Conservation (phyloP, 768 basidiomycete genomes). For the Termitomyces sp. region DNA sequence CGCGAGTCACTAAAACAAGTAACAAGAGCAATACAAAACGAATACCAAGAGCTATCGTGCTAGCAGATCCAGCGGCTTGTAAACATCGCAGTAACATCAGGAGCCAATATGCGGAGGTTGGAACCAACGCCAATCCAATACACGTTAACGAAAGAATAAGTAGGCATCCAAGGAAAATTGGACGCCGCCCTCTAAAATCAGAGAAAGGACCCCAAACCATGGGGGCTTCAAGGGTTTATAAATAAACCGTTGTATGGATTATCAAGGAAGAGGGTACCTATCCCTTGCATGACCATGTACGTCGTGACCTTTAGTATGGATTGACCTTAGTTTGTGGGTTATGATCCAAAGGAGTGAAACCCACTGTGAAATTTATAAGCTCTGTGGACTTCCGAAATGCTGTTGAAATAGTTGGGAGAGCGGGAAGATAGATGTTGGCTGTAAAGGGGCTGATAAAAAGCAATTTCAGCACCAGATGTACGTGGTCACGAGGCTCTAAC, state of each 20-base stretch:
- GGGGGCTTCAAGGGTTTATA: slow-evolving; percentile 36
- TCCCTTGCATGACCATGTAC: slow-evolving; percentile 67
- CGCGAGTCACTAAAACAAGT: background rate
- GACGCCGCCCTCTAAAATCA: slow-evolving; percentile 61
- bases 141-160: slow-evolving; percentile 62
- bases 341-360: slow-evolving; percentile 19
- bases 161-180: slow-evolving; percentile 60
- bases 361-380: slow-evolving; percentile 73
- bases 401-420: slow-evolving; percentile 61
- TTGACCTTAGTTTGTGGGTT: background rate
- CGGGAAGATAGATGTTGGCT: slow-evolving; percentile 77
- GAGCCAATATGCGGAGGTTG: slow-evolving; percentile 67
- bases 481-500: slow-evolving; percentile 22
- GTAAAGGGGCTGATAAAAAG: slow-evolving; percentile 27
- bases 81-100: slow-evolving; percentile 76
- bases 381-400: slow-evolving; percentile 66
- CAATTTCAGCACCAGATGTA: background rate
- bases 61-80: slow-evolving; percentile 77
- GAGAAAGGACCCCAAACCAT: slow-evolving; percentile 73
- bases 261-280: slow-evolving; percentile 32
- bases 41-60: slow-evolving; percentile 69
- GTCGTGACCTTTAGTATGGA: slow-evolving; percentile 46
- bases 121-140: slow-evolving; percentile 50
- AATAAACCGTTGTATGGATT: background rate
- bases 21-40: background rate